Evolutionary conservation across 2,329 filamentous ascomycete species (phyloP), one percentile per base, ranked within the genome.

Genomic region (Penicillium nordicum): DNA sequence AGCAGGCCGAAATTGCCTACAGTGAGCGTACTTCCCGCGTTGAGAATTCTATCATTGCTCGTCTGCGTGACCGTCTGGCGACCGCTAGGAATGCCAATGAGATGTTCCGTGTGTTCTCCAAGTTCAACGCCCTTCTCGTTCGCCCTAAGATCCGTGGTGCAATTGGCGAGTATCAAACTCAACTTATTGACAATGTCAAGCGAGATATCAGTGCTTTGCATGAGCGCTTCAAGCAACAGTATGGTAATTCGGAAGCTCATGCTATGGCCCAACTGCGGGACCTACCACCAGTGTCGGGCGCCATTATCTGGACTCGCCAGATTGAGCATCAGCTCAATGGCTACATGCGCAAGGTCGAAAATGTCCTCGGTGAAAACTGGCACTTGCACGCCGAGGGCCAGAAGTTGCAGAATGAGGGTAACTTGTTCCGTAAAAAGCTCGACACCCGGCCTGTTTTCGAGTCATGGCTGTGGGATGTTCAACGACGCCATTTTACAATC

Each of bases 101-200:
- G 76, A 99, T 99, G 94, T 99, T 99, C 74, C 89, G 95, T 53
- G 94, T 99, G 59, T 99, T 99, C 74, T 97, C 94, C 51, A 97
- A 97, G 72, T 99, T 99, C 83, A 99, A 99, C 72, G 94, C 94
- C 2, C 86, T 99, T 30, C 96, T 99, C 66, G 93, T 99, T 55
- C 87, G 94, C 57, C 94, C 94, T n/a, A 99, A 99, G 81, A 97
- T 99, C 76, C 88, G 94, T 63, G 92, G 95, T 64, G 95, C 94
- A 53, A 99, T 99, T 69, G 90, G 92, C 42, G 93, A 99, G 76
- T 99, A 99, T 72, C 94, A 99, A 74, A 94, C 93, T 5, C 92
- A 97, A 74, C 86, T 99, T 34, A 96, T 99, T 72, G 92, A 97
- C 67, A 96, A 96, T 66, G 94, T 99, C 67, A 97, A 97, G 74